These are phyloP conservation scores for Williopsis jadinii DNA, from an alignment of 1,139 yeast species.

Conservation along the genomic window DNA sequence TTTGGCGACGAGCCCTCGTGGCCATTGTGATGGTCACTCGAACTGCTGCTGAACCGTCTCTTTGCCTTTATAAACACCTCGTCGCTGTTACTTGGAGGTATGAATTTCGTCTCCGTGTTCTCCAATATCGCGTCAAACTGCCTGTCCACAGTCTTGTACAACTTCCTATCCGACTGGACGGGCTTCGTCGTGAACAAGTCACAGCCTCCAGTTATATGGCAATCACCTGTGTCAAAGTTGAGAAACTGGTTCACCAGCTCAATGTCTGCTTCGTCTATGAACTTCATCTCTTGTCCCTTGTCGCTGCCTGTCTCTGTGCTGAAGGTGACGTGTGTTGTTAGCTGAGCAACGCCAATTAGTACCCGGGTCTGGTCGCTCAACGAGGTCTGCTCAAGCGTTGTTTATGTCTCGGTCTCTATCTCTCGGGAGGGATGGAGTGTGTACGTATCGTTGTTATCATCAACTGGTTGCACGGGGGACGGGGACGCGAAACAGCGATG, in stretches of 20 bases:
- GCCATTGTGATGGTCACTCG: constrained; percentile 12
- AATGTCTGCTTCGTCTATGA: constrained; percentile 85
- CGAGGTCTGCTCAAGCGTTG: no score
- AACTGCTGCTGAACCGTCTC: constrained; percentile 19
- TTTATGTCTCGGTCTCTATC: no score
- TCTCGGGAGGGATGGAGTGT: no score
- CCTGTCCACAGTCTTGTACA: constrained; percentile 81
- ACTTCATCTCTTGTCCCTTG: constrained; percentile 33
- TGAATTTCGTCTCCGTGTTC: constrained; percentile 23
- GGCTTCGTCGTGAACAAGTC: constrained; percentile 94
- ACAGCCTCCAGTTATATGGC: constrained; percentile 86
- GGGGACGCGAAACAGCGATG: no score
- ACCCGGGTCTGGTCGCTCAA: no score
- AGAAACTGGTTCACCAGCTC: constrained; percentile 84
- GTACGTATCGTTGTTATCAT: no score
- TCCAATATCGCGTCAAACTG: constrained; percentile 64
- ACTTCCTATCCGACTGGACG: constrained; percentile 80
- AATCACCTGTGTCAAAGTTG: constrained; percentile 81
- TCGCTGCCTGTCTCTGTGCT: no score
- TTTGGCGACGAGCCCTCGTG: constrained; percentile 12
- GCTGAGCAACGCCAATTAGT: no score
- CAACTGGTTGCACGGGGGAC: no score
- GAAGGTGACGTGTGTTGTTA: no score
- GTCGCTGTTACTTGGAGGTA: constrained; percentile 4
- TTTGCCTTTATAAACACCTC: constrained; percentile 18